phyloP scores from a whole-genome alignment of 2,329 filamentous ascomycete genomes.

The Paracorniculantispora psalliotae region DNA sequence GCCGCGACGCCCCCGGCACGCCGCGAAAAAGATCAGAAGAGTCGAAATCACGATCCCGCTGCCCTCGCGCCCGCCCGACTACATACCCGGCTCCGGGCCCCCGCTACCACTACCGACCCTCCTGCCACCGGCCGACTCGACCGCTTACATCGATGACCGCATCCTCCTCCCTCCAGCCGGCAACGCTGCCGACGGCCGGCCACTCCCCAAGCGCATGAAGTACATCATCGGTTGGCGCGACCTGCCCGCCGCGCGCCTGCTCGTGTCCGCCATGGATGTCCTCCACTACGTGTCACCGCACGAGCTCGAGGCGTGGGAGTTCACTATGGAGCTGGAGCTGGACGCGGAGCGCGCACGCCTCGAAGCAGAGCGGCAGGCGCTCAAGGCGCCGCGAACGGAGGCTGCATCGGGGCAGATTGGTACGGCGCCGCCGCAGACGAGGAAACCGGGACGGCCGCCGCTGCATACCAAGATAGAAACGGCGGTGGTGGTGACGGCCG shows the following conservation, averaged over 20 bases:
- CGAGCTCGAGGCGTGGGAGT: slow-evolving; percentile 54
- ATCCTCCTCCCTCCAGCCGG: slow-evolving; percentile 39
- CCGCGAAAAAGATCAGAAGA: not conserved
- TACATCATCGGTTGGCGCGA: slow-evolving; percentile 54
- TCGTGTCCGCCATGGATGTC: slow-evolving; percentile 43
- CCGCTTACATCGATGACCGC: slow-evolving; percentile 53
- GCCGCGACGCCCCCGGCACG: not conserved
- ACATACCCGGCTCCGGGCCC: slow-evolving; percentile 44
- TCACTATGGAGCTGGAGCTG: slow-evolving; percentile 36
- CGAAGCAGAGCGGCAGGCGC: slow-evolving; percentile 21
- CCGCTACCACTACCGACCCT: slow-evolving; percentile 43
- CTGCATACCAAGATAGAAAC: slow-evolving; percentile 23
- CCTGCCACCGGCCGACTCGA: slow-evolving; percentile 43
- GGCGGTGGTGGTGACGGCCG: slow-evolving; percentile 25
- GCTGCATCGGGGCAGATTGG: not conserved
- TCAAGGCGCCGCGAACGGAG: not conserved
- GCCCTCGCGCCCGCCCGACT: slow-evolving; percentile 23
- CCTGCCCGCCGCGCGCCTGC: slow-evolving; percentile 41
- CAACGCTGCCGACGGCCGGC: slow-evolving; percentile 29
- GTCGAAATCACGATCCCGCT: not conserved
- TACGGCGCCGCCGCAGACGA: not conserved
- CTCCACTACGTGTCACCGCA: slow-evolving; percentile 55
- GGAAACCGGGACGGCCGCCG: not conserved
- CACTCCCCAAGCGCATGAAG: slow-evolving; percentile 40
- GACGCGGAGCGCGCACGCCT: slow-evolving; percentile 33